Conservation (phyloP, 805 yeast species). For the Priceomyces carsonii region DNA sequence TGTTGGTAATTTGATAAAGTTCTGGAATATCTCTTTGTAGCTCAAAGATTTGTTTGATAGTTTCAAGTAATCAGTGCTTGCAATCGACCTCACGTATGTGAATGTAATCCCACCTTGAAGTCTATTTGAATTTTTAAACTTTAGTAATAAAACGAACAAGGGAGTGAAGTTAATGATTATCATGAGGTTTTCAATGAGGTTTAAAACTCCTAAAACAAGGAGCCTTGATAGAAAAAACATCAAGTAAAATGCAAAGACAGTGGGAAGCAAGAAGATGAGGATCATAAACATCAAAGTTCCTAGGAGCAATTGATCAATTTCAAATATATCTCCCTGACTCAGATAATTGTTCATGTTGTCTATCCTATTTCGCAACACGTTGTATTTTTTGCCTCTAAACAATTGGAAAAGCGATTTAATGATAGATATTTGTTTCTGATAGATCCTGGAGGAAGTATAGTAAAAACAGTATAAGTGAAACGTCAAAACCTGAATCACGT, state of each 20-base stretch:
- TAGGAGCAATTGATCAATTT: constrained; percentile 79
- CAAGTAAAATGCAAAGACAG: constrained; percentile 80
- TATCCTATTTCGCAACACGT: constrained; percentile 78
- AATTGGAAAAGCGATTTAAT: constrained; percentile 76
- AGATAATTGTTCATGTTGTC: constrained; percentile 64
- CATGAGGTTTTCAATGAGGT: constrained; percentile 57
- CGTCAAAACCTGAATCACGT: constrained; percentile 60
- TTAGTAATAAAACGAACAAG: constrained; percentile 73
- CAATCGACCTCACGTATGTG: constrained; percentile 15
- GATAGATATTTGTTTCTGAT: constrained; percentile 69
- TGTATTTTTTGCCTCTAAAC: constrained; percentile 87
- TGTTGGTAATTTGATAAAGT: constrained; percentile 30
- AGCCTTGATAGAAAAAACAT: constrained; percentile 67
- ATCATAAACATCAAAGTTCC: constrained; percentile 90
- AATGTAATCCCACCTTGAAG: constrained; percentile 54
- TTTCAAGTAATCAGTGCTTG: constrained; percentile 23
- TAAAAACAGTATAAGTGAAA: constrained; percentile 78
- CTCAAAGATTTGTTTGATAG: constrained; percentile 40
- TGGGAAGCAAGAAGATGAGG: constrained; percentile 76
- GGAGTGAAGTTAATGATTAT: constrained; percentile 83
- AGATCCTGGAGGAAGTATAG: constrained; percentile 74
- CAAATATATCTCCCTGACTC: constrained; percentile 47
- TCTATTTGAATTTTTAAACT: constrained; percentile 74
- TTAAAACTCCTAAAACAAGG: constrained; percentile 46
- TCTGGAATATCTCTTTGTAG: constrained; percentile 33